Percentiles rank a stretch among this genome's conserved stretches.
Conservation (phyloP, 2,329 filamentous ascomycete species). For the Penicillium expansum region DNA sequence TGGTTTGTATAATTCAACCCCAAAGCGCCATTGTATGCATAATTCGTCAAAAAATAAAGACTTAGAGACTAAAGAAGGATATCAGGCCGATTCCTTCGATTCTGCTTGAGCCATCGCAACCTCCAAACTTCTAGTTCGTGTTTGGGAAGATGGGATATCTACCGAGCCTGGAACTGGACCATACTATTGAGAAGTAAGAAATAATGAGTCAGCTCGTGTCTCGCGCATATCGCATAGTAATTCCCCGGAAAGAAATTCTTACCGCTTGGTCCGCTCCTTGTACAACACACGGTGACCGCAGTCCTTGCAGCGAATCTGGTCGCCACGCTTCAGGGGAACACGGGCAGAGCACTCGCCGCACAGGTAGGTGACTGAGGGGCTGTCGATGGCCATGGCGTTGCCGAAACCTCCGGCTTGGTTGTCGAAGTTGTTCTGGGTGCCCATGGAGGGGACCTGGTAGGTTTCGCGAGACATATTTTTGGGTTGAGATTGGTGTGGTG, state of each 20-base stretch:
- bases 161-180: constrained; percentile 98
- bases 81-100: constrained; percentile 6
- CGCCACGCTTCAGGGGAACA: constrained; percentile 71
- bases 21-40: constrained; percentile 36
- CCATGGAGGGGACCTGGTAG: constrained; percentile 68
- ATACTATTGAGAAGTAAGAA: constrained; percentile 60
- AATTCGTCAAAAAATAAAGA: constrained; percentile 18
- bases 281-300: constrained; percentile 95
- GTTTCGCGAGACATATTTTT: constrained; percentile 66
- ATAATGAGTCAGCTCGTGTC: constrained; percentile 12
- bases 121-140: neutral
- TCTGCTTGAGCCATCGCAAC: constrained; percentile 3
- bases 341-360: constrained; percentile 84
- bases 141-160: constrained; percentile 25
- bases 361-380: constrained; percentile 64
- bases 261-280: constrained; percentile 98
- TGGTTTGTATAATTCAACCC: constrained; percentile 19
- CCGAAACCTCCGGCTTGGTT: constrained; percentile 35
- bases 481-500: neutral
- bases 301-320: constrained; percentile 82
- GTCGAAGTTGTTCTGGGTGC: constrained; percentile 42
- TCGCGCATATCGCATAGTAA: constrained; percentile 2
- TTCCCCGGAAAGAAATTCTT: constrained; percentile 37
- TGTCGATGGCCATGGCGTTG: constrained; percentile 47
- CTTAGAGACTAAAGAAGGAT: constrained; percentile 11